Evolutionary conservation across 2,329 filamentous ascomycete genomes (phyloP), one percentile per base, ranked within the genome.

Genomic region (Diplodia intermedia): DNA sequence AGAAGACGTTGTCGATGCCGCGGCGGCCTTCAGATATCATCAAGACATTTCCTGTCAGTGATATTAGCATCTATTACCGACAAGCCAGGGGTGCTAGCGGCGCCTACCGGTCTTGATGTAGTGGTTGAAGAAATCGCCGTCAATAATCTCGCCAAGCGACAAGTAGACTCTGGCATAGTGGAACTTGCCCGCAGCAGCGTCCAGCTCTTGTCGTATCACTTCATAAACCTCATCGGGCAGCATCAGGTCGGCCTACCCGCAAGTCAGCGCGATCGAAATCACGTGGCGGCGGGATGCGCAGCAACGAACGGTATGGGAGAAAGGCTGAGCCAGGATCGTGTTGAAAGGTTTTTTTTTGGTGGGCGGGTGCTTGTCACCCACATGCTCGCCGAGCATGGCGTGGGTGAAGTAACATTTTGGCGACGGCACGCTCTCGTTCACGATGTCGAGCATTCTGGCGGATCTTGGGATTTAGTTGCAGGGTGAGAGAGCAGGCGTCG

Each of bases 11-110:
- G 73, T 94, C 90, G 2, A 89, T 84, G 2, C 88, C 89, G 8
- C 86, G 82, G 38, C 86, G 86, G 14, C 93, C 93, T 77, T 94
- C 87, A 0, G 94, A 97, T 2, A 97, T 85, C 90, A 98, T 92
- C 72, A 92, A 79, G 60, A 96, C 82, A 75, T 93, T 89, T 5
- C 92, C 92, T 93, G 69, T 2, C 18, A 36, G 29, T 2, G 15
- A 29, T 60, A n/a, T 47, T 9, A 20, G n/a, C 14, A 47, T 20
- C 6, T n/a, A 54, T 49, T 6, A 9, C 6, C 1, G 12, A 14
- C 2, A 18, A 6, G 14, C 12, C 31, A 11, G 9, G 15, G 36
- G 9, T 11, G 2, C 36, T 11, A 11, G 9, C 8, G 15, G 7
- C 33, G 18, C 76, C 26, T 80, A 91, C 91, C 91, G 69, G 85